Evolutionary conservation across 805 yeast genomes (phyloP).

Genomic region (Saccharomycopsis sp.): DNA sequence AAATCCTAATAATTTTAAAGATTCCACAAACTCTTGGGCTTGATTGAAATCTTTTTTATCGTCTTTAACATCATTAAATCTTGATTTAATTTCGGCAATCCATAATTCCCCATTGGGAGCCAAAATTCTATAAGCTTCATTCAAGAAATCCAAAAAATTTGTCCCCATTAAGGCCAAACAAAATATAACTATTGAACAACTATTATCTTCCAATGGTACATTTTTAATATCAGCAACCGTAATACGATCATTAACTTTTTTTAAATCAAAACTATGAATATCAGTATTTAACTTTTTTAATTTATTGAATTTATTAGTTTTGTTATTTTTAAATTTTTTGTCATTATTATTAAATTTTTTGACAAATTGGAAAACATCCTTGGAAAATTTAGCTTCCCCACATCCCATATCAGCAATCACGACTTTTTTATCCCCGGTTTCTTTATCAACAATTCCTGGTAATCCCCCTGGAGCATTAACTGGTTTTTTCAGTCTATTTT

Average conservation of each 20-base stretch:
- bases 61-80: conserved; percentile 56
- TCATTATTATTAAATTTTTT: conserved; percentile 20
- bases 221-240: conserved; percentile 95
- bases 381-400: conserved; percentile 88
- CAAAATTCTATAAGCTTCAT: conserved; percentile 79
- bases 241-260: conserved; percentile 77
- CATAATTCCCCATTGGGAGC: conserved; percentile 91
- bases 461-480: conserved; percentile 94
- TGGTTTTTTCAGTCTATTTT: conserved; percentile 46
- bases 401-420: conserved; percentile 98
- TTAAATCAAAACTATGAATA: conserved; percentile 86
- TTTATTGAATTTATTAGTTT: conserved; percentile 24
- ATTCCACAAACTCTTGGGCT: conserved; percentile 73
- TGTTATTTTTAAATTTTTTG: conserved; percentile 25
- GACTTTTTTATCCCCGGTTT: conserved; percentile 39
- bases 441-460: conserved; percentile 51
- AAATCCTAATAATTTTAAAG: conserved; percentile 70
- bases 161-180: conserved; percentile 97
- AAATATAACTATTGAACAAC: conserved; percentile 82
- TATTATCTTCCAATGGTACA: conserved; percentile 73
- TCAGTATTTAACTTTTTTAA: conserved; percentile 38
- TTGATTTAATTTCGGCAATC: conserved; percentile 95
- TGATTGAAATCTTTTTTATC: conserved; percentile 18
- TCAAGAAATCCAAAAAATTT: conserved; percentile 81
- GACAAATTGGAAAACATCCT: conserved; percentile 46